phyloP scores from a whole-genome alignment of 1,284 basidiomycete species.

The Retiboletus fuscus region DNA sequence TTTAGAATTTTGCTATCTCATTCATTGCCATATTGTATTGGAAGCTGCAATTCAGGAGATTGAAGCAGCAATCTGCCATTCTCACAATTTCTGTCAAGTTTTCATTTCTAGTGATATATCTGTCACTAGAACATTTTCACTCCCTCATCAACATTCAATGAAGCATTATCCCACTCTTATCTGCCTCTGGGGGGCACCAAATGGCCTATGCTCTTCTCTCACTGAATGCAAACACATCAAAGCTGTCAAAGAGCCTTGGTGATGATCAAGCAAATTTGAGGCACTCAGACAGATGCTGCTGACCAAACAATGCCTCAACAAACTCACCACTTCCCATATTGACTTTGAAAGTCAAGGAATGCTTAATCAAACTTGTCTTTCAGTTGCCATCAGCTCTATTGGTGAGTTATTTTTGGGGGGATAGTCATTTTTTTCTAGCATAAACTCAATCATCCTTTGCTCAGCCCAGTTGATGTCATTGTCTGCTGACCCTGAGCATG shows the following conservation, averaged over 20 bases:
- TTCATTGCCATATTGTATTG: neutral
- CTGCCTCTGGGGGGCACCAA: neutral
- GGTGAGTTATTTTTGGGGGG: constrained; percentile 2
- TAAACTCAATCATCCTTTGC: too few relatives aligned
- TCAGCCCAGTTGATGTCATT: too few relatives aligned
- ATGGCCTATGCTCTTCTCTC: constrained; percentile 2
- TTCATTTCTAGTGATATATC: neutral
- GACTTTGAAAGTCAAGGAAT: constrained; percentile 27
- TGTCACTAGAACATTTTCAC: neutral
- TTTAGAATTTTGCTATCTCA: constrained; percentile 3
- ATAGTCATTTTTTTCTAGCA: too few relatives aligned
- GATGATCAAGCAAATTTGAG: neutral
- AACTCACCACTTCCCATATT: constrained; percentile 9
- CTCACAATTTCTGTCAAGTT: neutral
- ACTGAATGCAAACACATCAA: constrained; percentile 9
- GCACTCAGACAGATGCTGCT: constrained; percentile 15
- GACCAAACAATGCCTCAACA: constrained; percentile 26
- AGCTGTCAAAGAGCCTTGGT: constrained; percentile 1
- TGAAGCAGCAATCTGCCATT: neutral
- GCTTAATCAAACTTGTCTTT: constrained; percentile 20
- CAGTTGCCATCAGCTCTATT: neutral
- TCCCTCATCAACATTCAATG: neutral
- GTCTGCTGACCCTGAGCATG: neutral
- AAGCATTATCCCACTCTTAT: neutral
- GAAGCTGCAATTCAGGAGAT: neutral